Base-by-base conservation (phyloP, 2,329 filamentous ascomycete species). In the Ilyonectria sp. region DNA sequence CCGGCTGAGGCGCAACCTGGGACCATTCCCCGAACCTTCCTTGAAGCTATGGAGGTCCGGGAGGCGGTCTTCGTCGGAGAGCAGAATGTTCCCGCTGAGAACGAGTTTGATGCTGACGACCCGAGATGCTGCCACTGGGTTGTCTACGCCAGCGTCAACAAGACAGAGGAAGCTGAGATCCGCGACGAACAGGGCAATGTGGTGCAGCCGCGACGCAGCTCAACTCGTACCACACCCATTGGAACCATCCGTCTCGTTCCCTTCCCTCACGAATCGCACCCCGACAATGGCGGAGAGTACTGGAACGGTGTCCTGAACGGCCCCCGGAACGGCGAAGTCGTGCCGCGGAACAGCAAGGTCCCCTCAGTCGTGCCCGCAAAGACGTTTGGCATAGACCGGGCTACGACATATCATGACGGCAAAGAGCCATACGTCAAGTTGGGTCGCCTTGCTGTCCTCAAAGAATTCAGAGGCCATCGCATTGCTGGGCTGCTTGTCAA, bases 71-170 rank as follows among this genome's bases (percentile, higher is more conserved):
- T 91, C 73, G 87, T 92, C 26, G 43, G 81, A 8, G 90, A 92
- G 75, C 90, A 92, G 74, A 74, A 80, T 0, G 83, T 90, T 15
- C 84, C 87, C 0, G 80, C 90, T 1, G 89, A 92, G 43, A 89
- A 90, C 71, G 95, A 98, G 79, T 87, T 94, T 71, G 95, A 98
- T 82, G 82, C 86, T 1, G 94, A 98, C 78, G 95, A 98, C 79
- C 72, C 86, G 1, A 88, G 93, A 40, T 91, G 90, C 72, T 95
- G 91, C 82, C 94, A 98, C 80, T 97, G 94, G 93, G 91, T 97
- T 33, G 85, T 91, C n/a, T 97, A 97, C 80, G 89, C 90, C 54
- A 90, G 86, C 17, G 86, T 92, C 63, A 86, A 87, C 60, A 83
- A 81, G 55, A 81, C 78, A 4, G 80, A 82, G 50, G 79, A 81